Evolutionary conservation across 176 grass and related monocot genomes (phyloP).

Genomic region (Coix lacrymajobi): DNA sequence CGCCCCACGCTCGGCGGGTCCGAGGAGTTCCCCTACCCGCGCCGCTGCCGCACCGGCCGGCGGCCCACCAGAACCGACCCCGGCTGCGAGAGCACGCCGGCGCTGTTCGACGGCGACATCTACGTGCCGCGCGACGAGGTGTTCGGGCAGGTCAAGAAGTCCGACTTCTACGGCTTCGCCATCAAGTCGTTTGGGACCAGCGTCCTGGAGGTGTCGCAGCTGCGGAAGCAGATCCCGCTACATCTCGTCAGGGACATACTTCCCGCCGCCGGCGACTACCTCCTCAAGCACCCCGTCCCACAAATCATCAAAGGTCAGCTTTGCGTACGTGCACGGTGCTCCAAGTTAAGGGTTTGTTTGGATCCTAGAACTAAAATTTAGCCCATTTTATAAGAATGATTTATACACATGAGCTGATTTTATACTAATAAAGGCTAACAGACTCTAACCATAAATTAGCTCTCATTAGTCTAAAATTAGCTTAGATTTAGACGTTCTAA

Average conservation of each 20-base stretch:
- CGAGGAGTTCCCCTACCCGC: slow-evolving; percentile 23
- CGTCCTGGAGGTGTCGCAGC: neutral
- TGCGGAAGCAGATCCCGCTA: slow-evolving; percentile 36
- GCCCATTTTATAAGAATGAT: too few species aligned
- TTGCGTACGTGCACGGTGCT: too few species aligned
- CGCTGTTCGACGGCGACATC: neutral
- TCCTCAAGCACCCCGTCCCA: slow-evolving; percentile 45
- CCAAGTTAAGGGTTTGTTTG: too few species aligned
- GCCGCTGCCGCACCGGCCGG: slow-evolving; percentile 30
- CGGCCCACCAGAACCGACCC: neutral
- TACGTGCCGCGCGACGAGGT: neutral
- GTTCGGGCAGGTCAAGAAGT: neutral
- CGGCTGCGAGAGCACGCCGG: neutral
- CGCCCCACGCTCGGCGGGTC: slow-evolving; percentile 41
- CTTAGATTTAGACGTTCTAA: too few species aligned
- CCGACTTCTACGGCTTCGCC: neutral
- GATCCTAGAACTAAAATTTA: too few species aligned
- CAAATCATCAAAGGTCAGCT: slow-evolving; percentile 48
- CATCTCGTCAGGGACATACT: slow-evolving; percentile 65
- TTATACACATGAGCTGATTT: too few species aligned
- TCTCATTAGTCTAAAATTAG: too few species aligned
- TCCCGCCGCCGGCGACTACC: slow-evolving; percentile 33
- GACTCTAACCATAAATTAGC: too few species aligned
- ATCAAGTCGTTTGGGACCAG: neutral
- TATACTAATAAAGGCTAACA: too few species aligned